Evolutionary conservation across 176 grass and related monocot genomes (phyloP), one percentile per base, ranked within the genome.

Genomic region (Echinochloa phyllopogon): DNA sequence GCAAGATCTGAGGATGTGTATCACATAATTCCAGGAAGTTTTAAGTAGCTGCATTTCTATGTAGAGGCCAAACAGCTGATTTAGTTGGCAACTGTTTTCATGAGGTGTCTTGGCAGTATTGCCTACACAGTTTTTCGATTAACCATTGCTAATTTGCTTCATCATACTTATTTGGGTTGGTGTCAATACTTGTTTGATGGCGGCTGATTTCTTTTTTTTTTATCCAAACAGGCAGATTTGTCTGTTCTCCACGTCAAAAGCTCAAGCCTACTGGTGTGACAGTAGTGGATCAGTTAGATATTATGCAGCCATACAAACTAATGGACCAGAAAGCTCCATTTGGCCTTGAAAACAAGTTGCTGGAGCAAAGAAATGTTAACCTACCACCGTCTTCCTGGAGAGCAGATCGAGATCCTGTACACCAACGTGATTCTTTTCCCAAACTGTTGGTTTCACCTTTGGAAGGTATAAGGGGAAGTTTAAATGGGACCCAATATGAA

Each of bases 281-380:
- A 17, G 25, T 48, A 85, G 72, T 79, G 74, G 79, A 83, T 72
- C 81, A 17, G 42, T 65, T 82, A 78, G 92, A 81, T 55, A 68
- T 74, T 72, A 50, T 86, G 66, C 86, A 87, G 60, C 61, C 66
- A 63, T 48, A 70, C 29, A 78, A 79, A 18, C 56, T 72, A 15
- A 95, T 89, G 62, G 89, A 95, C 38, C 93, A 85, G 86, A 91
- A 91, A 83, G 68, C 65, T 79, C 57, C 88, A 42, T 87, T 92
- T 80, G 61, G 74, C n/a, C 59, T 75, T 75, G 84, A 92, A 39
- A 77, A 86, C 68, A 88, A 65, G 83, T 67, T 91, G 75, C 69
- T 90, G 70, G 65, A 57, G 12, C 87, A 82, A 63, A 88, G 72
- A 73, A 66, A 77, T 74, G 59, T 41, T 50, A 90, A 87, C 23